A percentile compares a stretch with the other conserved stretches of the same genome.
These are phyloP conservation scores for Plantago lanceolata DNA, from an alignment of 305 asterid genomes.

Conservation along the genomic window DNA sequence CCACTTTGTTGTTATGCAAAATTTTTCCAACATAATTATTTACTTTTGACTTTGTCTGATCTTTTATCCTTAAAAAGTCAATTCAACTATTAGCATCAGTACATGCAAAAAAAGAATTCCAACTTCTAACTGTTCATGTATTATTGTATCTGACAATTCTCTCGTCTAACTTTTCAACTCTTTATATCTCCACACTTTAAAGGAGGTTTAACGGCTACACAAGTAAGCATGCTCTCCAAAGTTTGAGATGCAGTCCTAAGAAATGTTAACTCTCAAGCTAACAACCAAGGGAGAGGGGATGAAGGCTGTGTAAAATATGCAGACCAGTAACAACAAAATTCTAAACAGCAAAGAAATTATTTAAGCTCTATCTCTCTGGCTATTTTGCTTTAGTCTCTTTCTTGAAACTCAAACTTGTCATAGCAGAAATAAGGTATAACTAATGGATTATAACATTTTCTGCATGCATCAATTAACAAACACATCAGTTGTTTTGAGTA, in stretches of 20 bases:
- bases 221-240: not conserved
- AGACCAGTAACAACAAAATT: no score
- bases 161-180: not conserved
- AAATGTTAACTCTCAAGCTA: not conserved
- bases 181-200: not conserved
- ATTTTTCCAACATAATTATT: not conserved
- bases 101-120: not conserved
- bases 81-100: not conserved
- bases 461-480: not conserved
- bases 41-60: not conserved
- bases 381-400: no score
- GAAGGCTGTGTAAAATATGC: no score
- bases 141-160: not conserved
- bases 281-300: no score
- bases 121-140: not conserved
- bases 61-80: not conserved
- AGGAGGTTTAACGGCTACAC: not conserved
- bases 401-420: no score
- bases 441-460: no score
- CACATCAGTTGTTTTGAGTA: not conserved
- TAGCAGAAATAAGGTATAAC: no score
- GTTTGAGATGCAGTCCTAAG: not conserved
- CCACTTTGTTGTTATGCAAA: no score
- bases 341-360: no score
- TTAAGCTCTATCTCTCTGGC: no score